Conservation (phyloP, 164 flowering plant genomes). For the Protea cynaroides region DNA sequence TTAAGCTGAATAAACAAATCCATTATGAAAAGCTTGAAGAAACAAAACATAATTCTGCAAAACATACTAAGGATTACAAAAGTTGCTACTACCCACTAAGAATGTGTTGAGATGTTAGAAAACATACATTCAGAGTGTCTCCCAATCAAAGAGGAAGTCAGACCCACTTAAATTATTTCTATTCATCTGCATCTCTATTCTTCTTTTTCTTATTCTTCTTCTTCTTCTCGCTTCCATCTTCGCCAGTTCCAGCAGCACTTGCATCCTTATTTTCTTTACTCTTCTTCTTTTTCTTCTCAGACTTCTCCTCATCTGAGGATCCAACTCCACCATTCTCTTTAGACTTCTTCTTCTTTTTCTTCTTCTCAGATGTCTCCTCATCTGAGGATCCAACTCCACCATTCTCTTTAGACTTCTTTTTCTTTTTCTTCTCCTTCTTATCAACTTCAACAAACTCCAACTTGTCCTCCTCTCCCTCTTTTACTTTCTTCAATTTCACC, state of each 20-base stretch:
- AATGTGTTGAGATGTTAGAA: background rate
- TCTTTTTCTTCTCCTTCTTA: slow-evolving; percentile 21
- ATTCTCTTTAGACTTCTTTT: slow-evolving; percentile 23
- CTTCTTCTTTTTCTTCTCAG: slow-evolving; percentile 29
- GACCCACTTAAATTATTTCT: slow-evolving; percentile 10
- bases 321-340: no score
- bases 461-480: slow-evolving; percentile 4
- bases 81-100: background rate
- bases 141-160: background rate
- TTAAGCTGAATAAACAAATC: background rate
- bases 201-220: slow-evolving; percentile 30
- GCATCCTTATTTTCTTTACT: slow-evolving; percentile 26
- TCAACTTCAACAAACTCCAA: background rate
- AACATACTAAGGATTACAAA: slow-evolving; percentile 13
- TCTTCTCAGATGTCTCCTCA: slow-evolving; percentile 15
- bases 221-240: slow-evolving; percentile 41
- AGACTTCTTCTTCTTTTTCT: slow-evolving; percentile 19
- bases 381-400: slow-evolving; percentile 10
- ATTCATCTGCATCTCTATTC: slow-evolving; percentile 23
- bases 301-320: slow-evolving; percentile 3
- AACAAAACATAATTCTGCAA: slow-evolving; percentile 7
- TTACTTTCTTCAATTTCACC: slow-evolving; percentile 19
- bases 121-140: slow-evolving; percentile 2
- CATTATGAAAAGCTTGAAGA: slow-evolving; percentile 2
- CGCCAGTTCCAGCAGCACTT: slow-evolving; percentile 7